phyloP scores from a whole-genome alignment of 305 asterid species.

The Withania somnifera region DNA sequence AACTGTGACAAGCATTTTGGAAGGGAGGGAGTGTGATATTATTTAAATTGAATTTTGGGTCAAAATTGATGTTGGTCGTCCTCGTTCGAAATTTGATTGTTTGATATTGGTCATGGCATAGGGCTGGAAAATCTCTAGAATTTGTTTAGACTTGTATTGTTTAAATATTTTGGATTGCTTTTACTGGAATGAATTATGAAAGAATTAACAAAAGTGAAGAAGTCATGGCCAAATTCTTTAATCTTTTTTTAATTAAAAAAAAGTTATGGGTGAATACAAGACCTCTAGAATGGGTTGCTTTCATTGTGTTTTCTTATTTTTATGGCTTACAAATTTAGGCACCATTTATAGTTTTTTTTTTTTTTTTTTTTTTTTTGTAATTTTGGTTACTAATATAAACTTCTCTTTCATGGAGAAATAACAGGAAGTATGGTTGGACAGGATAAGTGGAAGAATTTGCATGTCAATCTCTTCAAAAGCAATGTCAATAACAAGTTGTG shows the following conservation, averaged over 20 bases:
- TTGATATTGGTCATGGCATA: background rate
- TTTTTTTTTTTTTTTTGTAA: no score
- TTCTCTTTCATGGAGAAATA: conserved; percentile 9
- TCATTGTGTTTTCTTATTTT: background rate
- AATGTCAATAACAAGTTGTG: conserved; percentile 69
- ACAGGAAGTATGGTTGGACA: conserved; percentile 76
- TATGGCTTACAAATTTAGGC: background rate
- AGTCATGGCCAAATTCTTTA: no score
- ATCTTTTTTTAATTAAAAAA: no score
- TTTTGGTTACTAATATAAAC: conserved; percentile 1
- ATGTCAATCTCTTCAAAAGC: conserved; percentile 69
- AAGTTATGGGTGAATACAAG: no score
- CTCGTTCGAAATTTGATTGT: background rate
- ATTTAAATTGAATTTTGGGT: background rate
- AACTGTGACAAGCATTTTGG: no score
- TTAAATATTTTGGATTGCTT: background rate
- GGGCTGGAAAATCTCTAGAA: background rate
- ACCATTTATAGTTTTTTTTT: background rate
- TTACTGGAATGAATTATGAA: background rate
- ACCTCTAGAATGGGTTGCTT: no score
- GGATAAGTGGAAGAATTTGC: conserved; percentile 51
- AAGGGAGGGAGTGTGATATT: no score
- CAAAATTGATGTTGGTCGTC: background rate
- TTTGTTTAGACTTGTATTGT: background rate
- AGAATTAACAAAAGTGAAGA: background rate